Conservation (phyloP, 169 alveolate species). For the Plasmodium inui region DNA sequence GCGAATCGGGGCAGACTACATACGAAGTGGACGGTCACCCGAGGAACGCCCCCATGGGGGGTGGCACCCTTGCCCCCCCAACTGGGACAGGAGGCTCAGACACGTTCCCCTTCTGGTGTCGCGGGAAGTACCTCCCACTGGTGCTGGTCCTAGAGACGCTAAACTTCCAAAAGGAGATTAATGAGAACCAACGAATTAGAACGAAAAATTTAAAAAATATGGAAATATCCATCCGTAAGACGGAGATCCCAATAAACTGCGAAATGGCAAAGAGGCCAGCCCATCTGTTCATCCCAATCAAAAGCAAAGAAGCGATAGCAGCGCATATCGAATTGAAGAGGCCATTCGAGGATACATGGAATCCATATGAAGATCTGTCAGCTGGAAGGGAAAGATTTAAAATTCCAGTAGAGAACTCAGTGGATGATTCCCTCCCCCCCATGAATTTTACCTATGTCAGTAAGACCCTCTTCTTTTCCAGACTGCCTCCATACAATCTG, state of each 20-base stretch:
- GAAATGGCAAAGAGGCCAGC: conserved; percentile 84
- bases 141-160: conserved; percentile 42
- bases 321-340: conserved; percentile 80
- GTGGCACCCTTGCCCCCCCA: not conserved
- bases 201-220: conserved; percentile 49
- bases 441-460: conserved; percentile 84
- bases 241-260: conserved; percentile 75
- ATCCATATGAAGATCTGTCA: conserved; percentile 85
- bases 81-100: not conserved
- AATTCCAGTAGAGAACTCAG: conserved; percentile 83
- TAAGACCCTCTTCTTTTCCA: conserved; percentile 78
- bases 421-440: conserved; percentile 84
- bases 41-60: not conserved
- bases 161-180: conserved; percentile 43
- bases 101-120: conserved; percentile 47
- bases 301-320: conserved; percentile 80
- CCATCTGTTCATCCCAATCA: conserved; percentile 80
- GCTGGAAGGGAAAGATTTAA: conserved; percentile 85
- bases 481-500: conserved; percentile 80
- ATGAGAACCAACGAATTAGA: conserved; percentile 36
- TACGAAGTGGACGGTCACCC: not conserved
- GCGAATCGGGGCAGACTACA: not conserved
- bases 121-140: conserved; percentile 50
- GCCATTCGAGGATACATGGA: conserved; percentile 82
- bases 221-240: conserved; percentile 19